Evolutionary conservation across 768 basidiomycete species (phyloP).

Genomic region (Podaxis sp.): DNA sequence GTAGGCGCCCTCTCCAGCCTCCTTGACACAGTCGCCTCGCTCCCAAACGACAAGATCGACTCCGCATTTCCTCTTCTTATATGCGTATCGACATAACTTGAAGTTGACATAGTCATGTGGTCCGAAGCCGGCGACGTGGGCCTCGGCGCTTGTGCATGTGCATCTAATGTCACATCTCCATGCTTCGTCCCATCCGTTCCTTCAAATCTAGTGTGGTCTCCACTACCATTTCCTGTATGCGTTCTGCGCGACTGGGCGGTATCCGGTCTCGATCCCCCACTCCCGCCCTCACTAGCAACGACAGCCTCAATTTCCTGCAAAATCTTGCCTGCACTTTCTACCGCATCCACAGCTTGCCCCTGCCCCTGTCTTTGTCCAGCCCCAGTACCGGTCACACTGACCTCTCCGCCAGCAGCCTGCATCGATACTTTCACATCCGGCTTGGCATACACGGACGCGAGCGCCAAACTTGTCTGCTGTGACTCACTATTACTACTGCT

Average conservation of each 20-base stretch:
- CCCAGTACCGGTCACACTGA: slow-evolving; percentile 26
- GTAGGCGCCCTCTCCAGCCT: slow-evolving; percentile 30
- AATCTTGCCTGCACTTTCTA: slow-evolving; percentile 43
- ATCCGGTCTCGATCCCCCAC: background rate
- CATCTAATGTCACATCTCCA: background rate
- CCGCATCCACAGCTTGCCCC: slow-evolving; percentile 14
- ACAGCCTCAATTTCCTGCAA: slow-evolving; percentile 29
- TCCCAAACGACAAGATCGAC: slow-evolving; percentile 40
- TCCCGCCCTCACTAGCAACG: slow-evolving; percentile 34
- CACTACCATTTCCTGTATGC: background rate
- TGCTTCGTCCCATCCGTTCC: background rate
- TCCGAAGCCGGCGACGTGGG: background rate
- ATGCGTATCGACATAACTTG: slow-evolving; percentile 30
- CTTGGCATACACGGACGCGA: slow-evolving; percentile 52
- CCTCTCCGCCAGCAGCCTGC: slow-evolving; percentile 50
- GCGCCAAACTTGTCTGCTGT: slow-evolving; percentile 30
- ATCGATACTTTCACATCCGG: slow-evolving; percentile 56
- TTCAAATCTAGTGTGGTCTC: background rate
- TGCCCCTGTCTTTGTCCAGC: slow-evolving; percentile 23
- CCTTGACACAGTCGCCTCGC: slow-evolving; percentile 40
- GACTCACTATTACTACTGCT: slow-evolving; percentile 14
- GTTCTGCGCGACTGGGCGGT: background rate
- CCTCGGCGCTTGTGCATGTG: background rate
- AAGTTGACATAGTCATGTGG: slow-evolving; percentile 15
- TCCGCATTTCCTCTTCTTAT: slow-evolving; percentile 35